Evolutionary conservation across 176 grass and related monocot species (phyloP).

Genomic region (Miscanthus lutarioriparius): DNA sequence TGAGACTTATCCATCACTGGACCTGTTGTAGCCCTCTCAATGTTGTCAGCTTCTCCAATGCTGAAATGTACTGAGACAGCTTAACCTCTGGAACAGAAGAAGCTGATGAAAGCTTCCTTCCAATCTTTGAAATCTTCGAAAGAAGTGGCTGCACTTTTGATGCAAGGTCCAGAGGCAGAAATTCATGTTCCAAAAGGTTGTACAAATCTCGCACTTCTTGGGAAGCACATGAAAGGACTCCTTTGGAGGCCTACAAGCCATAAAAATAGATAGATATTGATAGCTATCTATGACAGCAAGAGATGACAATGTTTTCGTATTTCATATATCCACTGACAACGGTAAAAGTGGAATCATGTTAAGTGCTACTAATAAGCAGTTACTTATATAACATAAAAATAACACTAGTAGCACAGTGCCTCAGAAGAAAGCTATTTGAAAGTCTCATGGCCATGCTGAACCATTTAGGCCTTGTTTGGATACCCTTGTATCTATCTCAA

Average conservation of each 20-base stretch:
- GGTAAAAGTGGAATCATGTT: background rate
- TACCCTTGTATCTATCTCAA: too few relatives aligned
- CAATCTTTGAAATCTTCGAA: constrained; percentile 80
- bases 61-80: constrained; percentile 67
- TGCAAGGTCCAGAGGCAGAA: constrained; percentile 77
- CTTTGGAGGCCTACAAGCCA: constrained; percentile 58
- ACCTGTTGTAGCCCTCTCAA: constrained; percentile 94
- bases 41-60: constrained; percentile 82
- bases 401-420: background rate
- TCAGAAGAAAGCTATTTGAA: background rate
- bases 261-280: background rate
- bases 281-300: background rate
- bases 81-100: constrained; percentile 91
- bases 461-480: background rate
- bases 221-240: constrained; percentile 89
- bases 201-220: constrained; percentile 99
- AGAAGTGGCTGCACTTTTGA: constrained; percentile 83
- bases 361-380: background rate
- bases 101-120: constrained; percentile 82
- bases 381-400: background rate
- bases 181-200: constrained; percentile 85
- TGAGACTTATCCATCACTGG: too few relatives aligned
- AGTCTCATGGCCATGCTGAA: background rate
- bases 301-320: background rate
- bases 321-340: background rate